Evolutionary conservation across 495 filamentous ascomycete species (phyloP), one percentile per base, ranked within the genome.

Genomic region (Endocarpon pusillum): DNA sequence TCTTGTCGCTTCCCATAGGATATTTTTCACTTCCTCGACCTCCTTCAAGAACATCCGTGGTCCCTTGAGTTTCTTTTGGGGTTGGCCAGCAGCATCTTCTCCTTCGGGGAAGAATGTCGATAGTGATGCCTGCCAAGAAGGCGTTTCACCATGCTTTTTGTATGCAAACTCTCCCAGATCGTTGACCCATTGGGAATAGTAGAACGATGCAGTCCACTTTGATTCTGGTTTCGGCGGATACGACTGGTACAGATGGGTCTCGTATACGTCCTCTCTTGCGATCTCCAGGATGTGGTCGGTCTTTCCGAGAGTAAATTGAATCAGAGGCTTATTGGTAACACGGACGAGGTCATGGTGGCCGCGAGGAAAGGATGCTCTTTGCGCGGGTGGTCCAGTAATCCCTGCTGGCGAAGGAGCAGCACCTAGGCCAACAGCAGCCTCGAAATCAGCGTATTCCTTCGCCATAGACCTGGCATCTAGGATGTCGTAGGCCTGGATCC

Each of bases 241-340:
- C 11, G 12, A 19, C 21, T 3, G n/a, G n/a, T n/a, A n/a, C n/a
- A n/a, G n/a, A n/a, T 35, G 12, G 41, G 51, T 18, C n/a, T 40
- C 41, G 51, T 71, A 74, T 16, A 48, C 54, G 33, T 69, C 69
- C 39, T 69, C 69, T 4, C 71, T 52, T 11, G 65, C 52, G 15
- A 78, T 50, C 37, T 78, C 66, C 3, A 77, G 45, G 3, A 68
- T 53, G 34, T 69, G 72, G 1, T 56, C 53, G 0, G 64, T 66
- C 3, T 50, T 41, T 32, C 55, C 60, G 25, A 72, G 45, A 6
- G 45, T 48, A 32, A 65, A 71, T 12, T 51, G 52, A 21, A 72
- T 47, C 1, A 66, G 48, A 0, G 66, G 61, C 40, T 67, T 71
- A 14, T 71, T 57, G 1, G 62, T 49, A 17, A 67, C 56, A 3